These are phyloP conservation scores for Austroboletus festivus DNA, from an alignment of 768 basidiomycete species.

Conservation along the genomic window DNA sequence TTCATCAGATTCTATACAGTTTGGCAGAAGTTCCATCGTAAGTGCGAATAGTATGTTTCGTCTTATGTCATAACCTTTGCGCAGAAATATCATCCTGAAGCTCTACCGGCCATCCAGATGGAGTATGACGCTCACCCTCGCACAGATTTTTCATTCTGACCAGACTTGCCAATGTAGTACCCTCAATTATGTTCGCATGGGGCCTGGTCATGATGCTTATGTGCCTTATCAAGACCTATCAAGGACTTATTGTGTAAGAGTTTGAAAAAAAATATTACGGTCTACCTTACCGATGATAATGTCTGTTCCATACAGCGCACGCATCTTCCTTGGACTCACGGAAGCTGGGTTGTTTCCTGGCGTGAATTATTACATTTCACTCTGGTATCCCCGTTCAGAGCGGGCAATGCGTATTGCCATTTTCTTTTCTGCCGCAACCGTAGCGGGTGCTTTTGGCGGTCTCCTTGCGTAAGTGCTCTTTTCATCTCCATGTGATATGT, in stretches of 20 bases:
- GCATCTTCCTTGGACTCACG: constrained; percentile 44
- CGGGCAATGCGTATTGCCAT: constrained; percentile 57
- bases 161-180: constrained; percentile 32
- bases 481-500: neutral
- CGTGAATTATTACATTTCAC: constrained; percentile 44
- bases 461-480: constrained; percentile 39
- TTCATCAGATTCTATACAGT: constrained; percentile 34
- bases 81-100: constrained; percentile 38
- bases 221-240: constrained; percentile 36
- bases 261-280: neutral
- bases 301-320: constrained; percentile 24
- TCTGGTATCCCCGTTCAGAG: constrained; percentile 61
- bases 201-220: constrained; percentile 38
- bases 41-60: constrained; percentile 5
- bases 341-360: constrained; percentile 46
- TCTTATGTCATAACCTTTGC: constrained; percentile 1
- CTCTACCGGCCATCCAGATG: constrained; percentile 36
- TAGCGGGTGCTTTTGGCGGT: constrained; percentile 52
- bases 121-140: constrained; percentile 22
- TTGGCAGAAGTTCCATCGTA: constrained; percentile 39
- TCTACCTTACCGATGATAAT: neutral
- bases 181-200: constrained; percentile 39
- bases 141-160: constrained; percentile 4
- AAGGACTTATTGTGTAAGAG: constrained; percentile 31
- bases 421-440: constrained; percentile 61